Percentiles rank a stretch among this genome's conserved stretches.
phyloP scores from a whole-genome alignment of 331 rosid genomes.

The Stylosanthes scabra region DNA sequence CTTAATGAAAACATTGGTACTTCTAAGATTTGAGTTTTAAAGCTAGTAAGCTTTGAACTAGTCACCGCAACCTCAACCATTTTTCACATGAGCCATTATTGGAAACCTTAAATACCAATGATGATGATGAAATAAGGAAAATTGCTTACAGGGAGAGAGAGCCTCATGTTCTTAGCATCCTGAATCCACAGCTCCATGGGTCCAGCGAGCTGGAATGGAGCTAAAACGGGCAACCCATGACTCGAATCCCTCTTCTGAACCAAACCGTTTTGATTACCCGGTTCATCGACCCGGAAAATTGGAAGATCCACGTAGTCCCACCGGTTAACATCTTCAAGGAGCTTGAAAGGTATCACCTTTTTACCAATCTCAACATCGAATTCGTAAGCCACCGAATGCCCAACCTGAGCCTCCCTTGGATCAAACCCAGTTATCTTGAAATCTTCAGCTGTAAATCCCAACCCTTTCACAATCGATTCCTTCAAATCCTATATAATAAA shows the following conservation, averaged over 20 bases:
- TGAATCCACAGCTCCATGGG: slow-evolving; percentile 99
- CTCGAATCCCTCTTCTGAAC: slow-evolving; percentile 48
- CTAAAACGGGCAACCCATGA: slow-evolving; percentile 65
- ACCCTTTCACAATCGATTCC: slow-evolving; percentile 75
- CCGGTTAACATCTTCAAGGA: slow-evolving; percentile 74
- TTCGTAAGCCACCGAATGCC: slow-evolving; percentile 85
- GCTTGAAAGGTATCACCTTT: slow-evolving; percentile 78
- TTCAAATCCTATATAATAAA: slow-evolving; percentile 68
- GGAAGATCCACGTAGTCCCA: slow-evolving; percentile 95
- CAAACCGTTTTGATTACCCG: slow-evolving; percentile 49
- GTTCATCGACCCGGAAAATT: slow-evolving; percentile 65
- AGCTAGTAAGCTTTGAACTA: not conserved
- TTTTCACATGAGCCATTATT: not conserved
- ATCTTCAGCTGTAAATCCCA: slow-evolving; percentile 75
- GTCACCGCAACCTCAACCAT: not conserved
- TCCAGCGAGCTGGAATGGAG: slow-evolving; percentile 93
- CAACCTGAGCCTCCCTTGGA: slow-evolving; percentile 79
- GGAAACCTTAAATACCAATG: not conserved
- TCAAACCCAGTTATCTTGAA: slow-evolving; percentile 76
- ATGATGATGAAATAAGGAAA: not conserved
- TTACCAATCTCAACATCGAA: slow-evolving; percentile 81
- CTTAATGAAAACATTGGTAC: not conserved
- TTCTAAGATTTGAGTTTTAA: no score
- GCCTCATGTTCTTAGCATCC: slow-evolving; percentile 83
- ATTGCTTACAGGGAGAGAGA: slow-evolving; percentile 80